These are phyloP conservation scores for Bombardia bombarda DNA, from an alignment of 495 filamentous ascomycete species.

Conservation along the genomic window DNA sequence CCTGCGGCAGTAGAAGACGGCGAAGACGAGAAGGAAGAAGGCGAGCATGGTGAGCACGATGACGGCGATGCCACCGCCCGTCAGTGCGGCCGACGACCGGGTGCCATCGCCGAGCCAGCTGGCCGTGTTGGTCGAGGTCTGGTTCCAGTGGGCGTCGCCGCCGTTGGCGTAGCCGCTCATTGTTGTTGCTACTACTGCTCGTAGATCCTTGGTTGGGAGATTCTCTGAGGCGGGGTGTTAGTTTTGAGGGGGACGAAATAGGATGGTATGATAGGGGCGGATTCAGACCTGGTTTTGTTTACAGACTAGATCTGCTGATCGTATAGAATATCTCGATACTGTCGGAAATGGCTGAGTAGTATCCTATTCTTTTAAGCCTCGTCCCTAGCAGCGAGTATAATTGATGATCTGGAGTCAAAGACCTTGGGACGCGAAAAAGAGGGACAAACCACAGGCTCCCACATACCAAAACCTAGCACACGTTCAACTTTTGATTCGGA, in stretches of 20 bases:
- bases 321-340: too few relatives aligned
- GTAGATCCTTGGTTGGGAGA: not conserved
- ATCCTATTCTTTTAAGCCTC: too few relatives aligned
- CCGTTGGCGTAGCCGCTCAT: constrained; percentile 11
- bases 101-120: constrained; percentile 1
- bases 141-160: constrained; percentile 3
- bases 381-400: too few relatives aligned
- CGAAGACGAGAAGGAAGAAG: constrained; percentile 5
- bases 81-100: constrained; percentile 2
- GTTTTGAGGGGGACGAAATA: not conserved
- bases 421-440: too few relatives aligned
- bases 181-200: not conserved
- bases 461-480: too few relatives aligned
- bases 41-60: constrained; percentile 15
- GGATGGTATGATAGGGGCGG: not conserved
- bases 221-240: not conserved
- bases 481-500: too few relatives aligned
- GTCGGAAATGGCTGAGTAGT: too few relatives aligned
- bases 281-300: too few relatives aligned
- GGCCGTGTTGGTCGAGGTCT: not conserved
- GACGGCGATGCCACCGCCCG: constrained; percentile 11
- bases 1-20: constrained; percentile 16
- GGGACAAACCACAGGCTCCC: too few relatives aligned
- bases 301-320: too few relatives aligned
- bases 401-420: too few relatives aligned